Evolutionary conservation across 768 basidiomycete species (phyloP), one percentile per base, ranked within the genome.

Genomic region (Amanita exitialis): DNA sequence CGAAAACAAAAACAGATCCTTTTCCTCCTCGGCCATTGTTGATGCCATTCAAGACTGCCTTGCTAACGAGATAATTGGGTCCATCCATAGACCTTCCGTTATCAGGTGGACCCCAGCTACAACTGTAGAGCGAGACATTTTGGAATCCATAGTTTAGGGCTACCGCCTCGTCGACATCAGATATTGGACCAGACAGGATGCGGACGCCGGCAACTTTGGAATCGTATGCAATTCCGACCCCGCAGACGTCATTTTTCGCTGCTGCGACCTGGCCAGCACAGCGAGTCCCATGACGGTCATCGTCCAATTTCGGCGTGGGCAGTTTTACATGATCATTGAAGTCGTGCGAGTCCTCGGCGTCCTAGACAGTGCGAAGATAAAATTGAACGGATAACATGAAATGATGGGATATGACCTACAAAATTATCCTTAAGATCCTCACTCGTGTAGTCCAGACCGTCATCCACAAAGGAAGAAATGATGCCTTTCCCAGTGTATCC

Each of bases 21-120:
- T 89, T 91, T 20, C 93, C 92, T 23, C 68, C 76, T 41, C 96
- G 80, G 1, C 96, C 96, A 30, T 88, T 84, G 64, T 88, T 85
- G 35, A 97, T 80, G 16, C 96, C 96, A 57, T 97, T 95, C 21
- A 98, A 71, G 57, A 99, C 82, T 6, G 96, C 90, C 64, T 95
- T 94, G 61, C 88, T 76, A 61, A 98, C 96, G 44, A 99, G 73
- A 59, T 89, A 86, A 12, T 79, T 81, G 0, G 96, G 96, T 0
- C 80, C 91, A 63, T 99, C 96, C 95, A 98, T 97, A 1, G 88
- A 82, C 59, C 74, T 73, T 7, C 95, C 95, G 59, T 96, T 88
- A 64, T 99, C 95, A 0, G 94, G 89, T 7, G 96, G 96, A 4
- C 96, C 96, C 96, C 96, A 99, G 50, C 89, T 92, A 66, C 96